phyloP scores from a whole-genome alignment of 345 rosid species.

The Firmiana major region DNA sequence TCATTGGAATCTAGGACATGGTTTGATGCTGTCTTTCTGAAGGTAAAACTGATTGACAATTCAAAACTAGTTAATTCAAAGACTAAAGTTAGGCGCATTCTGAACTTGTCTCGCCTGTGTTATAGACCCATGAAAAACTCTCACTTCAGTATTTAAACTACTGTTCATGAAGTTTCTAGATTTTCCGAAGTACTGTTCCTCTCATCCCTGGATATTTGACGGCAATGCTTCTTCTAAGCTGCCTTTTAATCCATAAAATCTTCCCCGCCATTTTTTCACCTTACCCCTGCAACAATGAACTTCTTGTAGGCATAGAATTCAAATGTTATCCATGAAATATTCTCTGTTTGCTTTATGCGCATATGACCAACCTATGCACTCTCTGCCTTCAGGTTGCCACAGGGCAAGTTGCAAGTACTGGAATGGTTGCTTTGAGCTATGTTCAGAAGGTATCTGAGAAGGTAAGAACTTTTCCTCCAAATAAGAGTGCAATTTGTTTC shows the following conservation, averaged over 20 bases:
- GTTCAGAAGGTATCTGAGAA: constrained; percentile 97
- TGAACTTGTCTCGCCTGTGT: background rate
- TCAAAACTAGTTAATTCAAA: background rate
- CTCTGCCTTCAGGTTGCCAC: constrained; percentile 62
- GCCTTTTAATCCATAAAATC: background rate
- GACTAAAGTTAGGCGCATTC: background rate
- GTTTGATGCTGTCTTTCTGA: background rate
- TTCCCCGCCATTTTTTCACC: background rate
- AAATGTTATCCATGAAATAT: background rate
- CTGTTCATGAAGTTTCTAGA: background rate
- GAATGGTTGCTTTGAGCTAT: constrained; percentile 76
- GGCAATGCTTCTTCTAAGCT: background rate
- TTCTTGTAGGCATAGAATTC: background rate
- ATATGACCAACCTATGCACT: background rate
- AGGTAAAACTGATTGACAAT: background rate
- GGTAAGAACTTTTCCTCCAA: constrained; percentile 35
- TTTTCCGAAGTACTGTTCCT: background rate
- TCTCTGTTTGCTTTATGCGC: background rate
- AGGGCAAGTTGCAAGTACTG: constrained; percentile 96
- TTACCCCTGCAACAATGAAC: background rate
- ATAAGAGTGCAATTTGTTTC: background rate
- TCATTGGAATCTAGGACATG: background rate
- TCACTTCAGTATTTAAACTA: background rate
- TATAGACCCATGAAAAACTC: background rate
- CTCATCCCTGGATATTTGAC: background rate